Percentiles rank a stretch among this genome's conserved stretches.
These are phyloP conservation scores for Epicoccum nigrum DNA, from an alignment of 2,329 filamentous ascomycete genomes.

Conservation along the genomic window DNA sequence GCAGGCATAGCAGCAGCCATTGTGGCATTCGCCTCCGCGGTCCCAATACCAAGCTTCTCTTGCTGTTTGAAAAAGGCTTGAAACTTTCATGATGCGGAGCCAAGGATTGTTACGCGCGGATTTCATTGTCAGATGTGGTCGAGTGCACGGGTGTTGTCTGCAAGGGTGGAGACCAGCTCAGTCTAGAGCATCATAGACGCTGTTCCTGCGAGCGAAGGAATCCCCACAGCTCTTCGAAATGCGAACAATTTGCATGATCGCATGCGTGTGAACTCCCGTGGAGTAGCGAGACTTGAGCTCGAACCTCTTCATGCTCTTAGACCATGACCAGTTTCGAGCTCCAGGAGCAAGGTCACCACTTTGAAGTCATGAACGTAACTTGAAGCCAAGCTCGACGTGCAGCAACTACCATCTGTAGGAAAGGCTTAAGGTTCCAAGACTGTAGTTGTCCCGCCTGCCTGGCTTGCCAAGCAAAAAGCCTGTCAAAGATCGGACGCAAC, in stretches of 20 bases:
- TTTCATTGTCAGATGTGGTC: conserved; percentile 18
- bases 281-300: neutral
- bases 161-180: conserved; percentile 23
- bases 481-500: neutral
- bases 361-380: neutral
- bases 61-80: conserved; percentile 40
- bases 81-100: conserved; percentile 45
- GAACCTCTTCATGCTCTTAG: neutral
- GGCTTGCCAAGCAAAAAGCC: conserved; percentile 14
- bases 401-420: conserved; percentile 17
- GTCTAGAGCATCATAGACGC: conserved; percentile 23
- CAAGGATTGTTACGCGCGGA: conserved; percentile 35
- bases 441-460: conserved; percentile 17
- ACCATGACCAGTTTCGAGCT: neutral
- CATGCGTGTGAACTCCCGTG: neutral
- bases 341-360: too few relatives aligned
- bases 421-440: conserved; percentile 23
- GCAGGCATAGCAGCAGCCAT: conserved; percentile 28
- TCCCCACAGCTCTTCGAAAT: neutral
- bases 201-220: neutral
- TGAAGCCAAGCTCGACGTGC: conserved; percentile 15
- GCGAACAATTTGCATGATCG: neutral
- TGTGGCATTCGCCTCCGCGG: conserved; percentile 21
- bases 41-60: conserved; percentile 34
- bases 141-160: conserved; percentile 13